A percentile compares a stretch with the other conserved stretches of the same genome.
phyloP scores from a whole-genome alignment of 2,329 filamentous ascomycete species.

The Exophiala xenobiotica region DNA sequence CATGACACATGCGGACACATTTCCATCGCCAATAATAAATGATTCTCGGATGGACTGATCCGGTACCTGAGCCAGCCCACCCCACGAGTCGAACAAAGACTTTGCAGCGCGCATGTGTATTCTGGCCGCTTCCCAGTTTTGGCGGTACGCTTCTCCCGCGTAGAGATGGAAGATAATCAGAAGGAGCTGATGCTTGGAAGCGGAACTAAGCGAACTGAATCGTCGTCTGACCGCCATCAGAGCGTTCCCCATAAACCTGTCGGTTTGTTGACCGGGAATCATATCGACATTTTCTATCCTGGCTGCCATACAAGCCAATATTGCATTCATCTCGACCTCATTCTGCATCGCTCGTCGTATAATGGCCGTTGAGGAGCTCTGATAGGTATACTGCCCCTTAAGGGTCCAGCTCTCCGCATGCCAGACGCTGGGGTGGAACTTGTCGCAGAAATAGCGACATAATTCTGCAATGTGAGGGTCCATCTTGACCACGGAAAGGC shows the following conservation, averaged over 20 bases:
- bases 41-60: constrained; percentile 23
- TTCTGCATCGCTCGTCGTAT: constrained; percentile 25
- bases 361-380: constrained; percentile 18
- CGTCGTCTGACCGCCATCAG: constrained; percentile 21
- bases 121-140: constrained; percentile 25
- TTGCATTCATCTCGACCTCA: constrained; percentile 29
- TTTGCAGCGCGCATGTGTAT: constrained; percentile 29
- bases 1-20: constrained; percentile 24
- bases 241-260: constrained; percentile 26
- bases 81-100: constrained; percentile 22
- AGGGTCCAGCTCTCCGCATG: constrained; percentile 24
- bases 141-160: constrained; percentile 27
- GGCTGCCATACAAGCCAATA: constrained; percentile 28
- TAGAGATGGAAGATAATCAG: constrained; percentile 28
- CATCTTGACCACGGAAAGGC: constrained; percentile 23
- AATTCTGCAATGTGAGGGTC: constrained; percentile 24
- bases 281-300: constrained; percentile 25
- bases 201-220: constrained; percentile 23
- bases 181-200: constrained; percentile 24
- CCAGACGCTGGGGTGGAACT: constrained; percentile 28
- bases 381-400: constrained; percentile 22
- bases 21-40: constrained; percentile 27
- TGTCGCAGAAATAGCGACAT: constrained; percentile 26
- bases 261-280: constrained; percentile 22
- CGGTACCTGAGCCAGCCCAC: constrained; percentile 22